Conservation (phyloP, 192 early-diverging fungal genomes). For the Cladochytrium replicatum region DNA sequence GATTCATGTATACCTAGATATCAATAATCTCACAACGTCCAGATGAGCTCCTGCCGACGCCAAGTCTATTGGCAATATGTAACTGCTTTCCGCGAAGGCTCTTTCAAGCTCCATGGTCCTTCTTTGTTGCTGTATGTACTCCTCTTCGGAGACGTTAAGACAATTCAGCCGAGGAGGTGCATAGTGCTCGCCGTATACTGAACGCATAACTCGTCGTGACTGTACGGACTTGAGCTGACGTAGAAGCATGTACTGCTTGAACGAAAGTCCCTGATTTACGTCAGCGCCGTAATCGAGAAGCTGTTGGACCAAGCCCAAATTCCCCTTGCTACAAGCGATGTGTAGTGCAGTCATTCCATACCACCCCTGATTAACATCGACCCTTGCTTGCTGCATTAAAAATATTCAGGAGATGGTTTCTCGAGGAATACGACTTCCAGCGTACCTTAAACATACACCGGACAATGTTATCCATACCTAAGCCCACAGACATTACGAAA, state of each 20-base stretch:
- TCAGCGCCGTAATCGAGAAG: conserved; percentile 37
- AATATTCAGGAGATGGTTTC: not conserved
- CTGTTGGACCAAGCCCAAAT: conserved; percentile 16
- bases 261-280: conserved; percentile 16
- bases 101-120: conserved; percentile 13
- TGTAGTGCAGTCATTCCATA: conserved; percentile 42
- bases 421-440: not conserved
- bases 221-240: conserved; percentile 18
- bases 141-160: conserved; percentile 1
- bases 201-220: not conserved
- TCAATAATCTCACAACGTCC: conserved; percentile 18
- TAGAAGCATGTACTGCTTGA: conserved; percentile 30
- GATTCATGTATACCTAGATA: conserved; percentile 22
- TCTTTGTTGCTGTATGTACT: conserved; percentile 3
- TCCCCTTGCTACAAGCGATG: conserved; percentile 27
- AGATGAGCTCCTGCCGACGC: conserved; percentile 24
- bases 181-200: not conserved
- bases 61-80: conserved; percentile 31
- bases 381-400: conserved; percentile 7
- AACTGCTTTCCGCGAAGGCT: conserved; percentile 17
- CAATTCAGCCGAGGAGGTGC: not conserved
- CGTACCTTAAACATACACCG: conserved; percentile 41
- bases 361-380: conserved; percentile 38
- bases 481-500: conserved; percentile 34
- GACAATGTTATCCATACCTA: conserved; percentile 36